A percentile compares a stretch with the other conserved stretches of the same genome.
These are phyloP conservation scores for Puccinia horiana DNA, from an alignment of 1,284 basidiomycete genomes.

Conservation along the genomic window DNA sequence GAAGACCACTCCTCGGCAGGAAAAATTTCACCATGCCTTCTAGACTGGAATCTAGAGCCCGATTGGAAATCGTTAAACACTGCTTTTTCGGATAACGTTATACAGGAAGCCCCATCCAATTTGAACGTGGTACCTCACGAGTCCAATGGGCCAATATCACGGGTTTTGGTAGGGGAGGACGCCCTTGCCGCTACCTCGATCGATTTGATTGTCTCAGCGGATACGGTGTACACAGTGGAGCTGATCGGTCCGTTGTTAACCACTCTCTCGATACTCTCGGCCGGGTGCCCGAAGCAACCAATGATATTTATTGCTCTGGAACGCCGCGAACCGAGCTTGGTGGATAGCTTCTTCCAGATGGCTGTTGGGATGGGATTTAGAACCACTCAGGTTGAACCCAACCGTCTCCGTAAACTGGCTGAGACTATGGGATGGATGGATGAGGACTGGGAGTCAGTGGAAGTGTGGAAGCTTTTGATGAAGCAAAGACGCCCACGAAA, in stretches of 20 bases:
- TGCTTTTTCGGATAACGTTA: not conserved
- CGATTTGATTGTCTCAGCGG: constrained; percentile 79
- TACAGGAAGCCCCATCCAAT: not conserved
- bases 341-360: constrained; percentile 66
- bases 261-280: constrained; percentile 66
- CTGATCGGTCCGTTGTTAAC: constrained; percentile 72
- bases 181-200: constrained; percentile 61
- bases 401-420: constrained; percentile 64
- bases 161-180: constrained; percentile 10
- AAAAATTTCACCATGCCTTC: constrained; percentile 59
- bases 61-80: constrained; percentile 54
- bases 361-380: constrained; percentile 66
- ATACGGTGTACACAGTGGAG: constrained; percentile 73
- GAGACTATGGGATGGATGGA: constrained; percentile 63
- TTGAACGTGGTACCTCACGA: not conserved
- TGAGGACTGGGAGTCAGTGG: constrained; percentile 73
- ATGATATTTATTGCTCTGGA: constrained; percentile 73
- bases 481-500: constrained; percentile 14
- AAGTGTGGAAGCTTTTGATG: constrained; percentile 67
- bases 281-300: constrained; percentile 57
- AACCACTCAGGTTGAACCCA: constrained; percentile 66
- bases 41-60: constrained; percentile 65
- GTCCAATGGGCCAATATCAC: not conserved
- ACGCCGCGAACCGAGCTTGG: constrained; percentile 70
- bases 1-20: constrained; percentile 22